Base-by-base conservation (phyloP, 169 alveolate genomes). In the Eimeria necatrix region DNA sequence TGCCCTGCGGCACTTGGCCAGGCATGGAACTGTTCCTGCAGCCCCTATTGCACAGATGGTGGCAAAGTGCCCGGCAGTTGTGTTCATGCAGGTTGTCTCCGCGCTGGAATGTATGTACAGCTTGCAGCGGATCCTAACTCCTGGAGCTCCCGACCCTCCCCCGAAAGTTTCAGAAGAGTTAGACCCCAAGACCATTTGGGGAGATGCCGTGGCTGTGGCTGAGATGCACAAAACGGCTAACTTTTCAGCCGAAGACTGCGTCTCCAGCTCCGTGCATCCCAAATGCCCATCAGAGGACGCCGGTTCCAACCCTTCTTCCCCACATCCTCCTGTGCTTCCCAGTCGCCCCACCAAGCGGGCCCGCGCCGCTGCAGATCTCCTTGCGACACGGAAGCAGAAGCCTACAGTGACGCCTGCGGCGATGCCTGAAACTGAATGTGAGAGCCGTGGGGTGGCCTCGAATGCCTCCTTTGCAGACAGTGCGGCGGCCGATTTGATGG, bases 71-170 rank as follows among this genome's bases (percentile, higher is more conserved):
- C 93, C 93, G 2, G 93, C 74, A 4, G 83, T 60, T 14, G n/a
- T 24, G 4, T 86, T 86, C 49, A 49, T 86, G 20, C 61, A 64
- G n/a, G 93, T 86, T 5, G 93, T 86, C 20, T 73, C 81, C 22
- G 83, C 93, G n/a, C 83, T 86, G 46, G 93, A 86, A 32, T 74
- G 93, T 12, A 74, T 74, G 51, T 86, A 86, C 93, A 86, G 93
- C 51, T 48, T 86, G 68, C 70, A 86, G 61, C 74, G 70, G 61
- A 84, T 84, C 32, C 78, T 68, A 16, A 24, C 78, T 7, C 78
- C 78, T n/a, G 78, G 78, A 24, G 32, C n/a, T 10, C 14, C 78
- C 14, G 32, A n/a, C 9, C 9, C 78, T 68, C 78, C 46, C 32
- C 46, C 46, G n/a, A 68, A 68, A n/a, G 46, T n/a, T 24, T 68